Conservation (phyloP, 768 basidiomycete genomes). For the Serendipita sp. region DNA sequence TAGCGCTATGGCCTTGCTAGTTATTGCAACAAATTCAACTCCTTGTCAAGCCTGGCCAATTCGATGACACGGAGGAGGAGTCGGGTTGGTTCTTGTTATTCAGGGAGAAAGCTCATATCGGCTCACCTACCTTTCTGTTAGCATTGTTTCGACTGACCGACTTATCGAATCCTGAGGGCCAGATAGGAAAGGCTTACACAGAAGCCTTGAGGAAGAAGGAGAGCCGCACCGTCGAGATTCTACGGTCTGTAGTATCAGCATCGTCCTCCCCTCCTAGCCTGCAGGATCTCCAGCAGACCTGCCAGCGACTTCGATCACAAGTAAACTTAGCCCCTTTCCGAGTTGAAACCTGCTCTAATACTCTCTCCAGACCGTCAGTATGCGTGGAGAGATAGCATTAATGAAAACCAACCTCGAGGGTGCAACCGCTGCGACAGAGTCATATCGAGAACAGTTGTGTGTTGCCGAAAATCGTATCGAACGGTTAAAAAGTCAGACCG, state of each 20-base stretch:
- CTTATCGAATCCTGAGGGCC: not conserved
- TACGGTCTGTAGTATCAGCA: not conserved
- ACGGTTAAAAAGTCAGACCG: conserved; percentile 39
- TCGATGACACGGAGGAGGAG: not conserved
- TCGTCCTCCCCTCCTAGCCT: not conserved
- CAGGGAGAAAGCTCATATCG: not conserved
- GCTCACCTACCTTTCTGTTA: not conserved
- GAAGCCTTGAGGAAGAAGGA: conserved; percentile 3
- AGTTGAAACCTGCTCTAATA: not conserved
- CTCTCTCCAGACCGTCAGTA: not conserved
- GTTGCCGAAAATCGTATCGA: conserved; percentile 47
- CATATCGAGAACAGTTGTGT: conserved; percentile 35
- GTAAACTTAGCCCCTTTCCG: not conserved
- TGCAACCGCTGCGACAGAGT: conserved; percentile 31
- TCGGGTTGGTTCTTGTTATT: not conserved
- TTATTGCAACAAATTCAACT: not conserved
- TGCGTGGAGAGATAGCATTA: conserved; percentile 29
- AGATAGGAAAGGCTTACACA: not conserved
- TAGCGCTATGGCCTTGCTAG: not conserved
- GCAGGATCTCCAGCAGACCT: not conserved
- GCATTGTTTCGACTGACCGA: not conserved
- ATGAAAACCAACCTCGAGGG: conserved; percentile 36
- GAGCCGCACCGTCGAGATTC: conserved; percentile 1
- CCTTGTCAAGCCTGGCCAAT: not conserved
- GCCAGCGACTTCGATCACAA: not conserved